Percentiles rank a stretch among this genome's conserved stretches.
These are phyloP conservation scores for Fusarium sp. DNA, from an alignment of 2,329 filamentous ascomycete species.

Conservation along the genomic window DNA sequence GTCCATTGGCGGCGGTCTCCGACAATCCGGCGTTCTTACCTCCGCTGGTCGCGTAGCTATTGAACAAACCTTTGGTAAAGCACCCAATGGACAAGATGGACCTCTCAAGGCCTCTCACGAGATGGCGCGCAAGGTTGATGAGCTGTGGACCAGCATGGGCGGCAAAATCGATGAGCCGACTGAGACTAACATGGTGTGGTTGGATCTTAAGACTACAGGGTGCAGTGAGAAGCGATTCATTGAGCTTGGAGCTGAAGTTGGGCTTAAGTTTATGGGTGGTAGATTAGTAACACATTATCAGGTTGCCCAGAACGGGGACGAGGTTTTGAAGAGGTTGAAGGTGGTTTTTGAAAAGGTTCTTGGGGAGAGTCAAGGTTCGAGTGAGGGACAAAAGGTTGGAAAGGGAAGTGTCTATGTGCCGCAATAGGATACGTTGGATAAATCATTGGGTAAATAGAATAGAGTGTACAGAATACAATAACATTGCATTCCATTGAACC, in stretches of 20 bases:
- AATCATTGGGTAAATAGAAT: not conserved
- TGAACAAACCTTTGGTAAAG: conserved; percentile 57
- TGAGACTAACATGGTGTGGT: conserved; percentile 94
- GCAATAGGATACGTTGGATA: conserved; percentile 29
- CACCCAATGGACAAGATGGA: conserved; percentile 60
- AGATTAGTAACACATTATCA: conserved; percentile 66
- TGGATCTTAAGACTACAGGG: conserved; percentile 75
- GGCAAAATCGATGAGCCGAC: conserved; percentile 76
- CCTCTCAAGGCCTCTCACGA: conserved; percentile 70
- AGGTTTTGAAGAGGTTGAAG: conserved; percentile 68
- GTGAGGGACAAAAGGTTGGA: conserved; percentile 35
- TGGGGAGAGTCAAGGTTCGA: conserved; percentile 29
- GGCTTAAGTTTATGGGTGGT: conserved; percentile 55
- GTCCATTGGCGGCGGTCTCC: conserved; percentile 78
- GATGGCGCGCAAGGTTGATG: conserved; percentile 72
- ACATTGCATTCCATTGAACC: not conserved
- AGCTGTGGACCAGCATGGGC: conserved; percentile 76
- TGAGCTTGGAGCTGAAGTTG: conserved; percentile 55
- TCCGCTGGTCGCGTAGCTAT: conserved; percentile 78
- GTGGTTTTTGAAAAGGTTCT: conserved; percentile 62
- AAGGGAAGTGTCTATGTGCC: conserved; percentile 45
- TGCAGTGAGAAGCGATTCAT: conserved; percentile 54
- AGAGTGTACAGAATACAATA: not conserved
- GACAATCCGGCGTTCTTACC: conserved; percentile 78
- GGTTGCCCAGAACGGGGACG: conserved; percentile 70